A percentile compares a stretch with the other conserved stretches of the same genome.
Evolutionary conservation across 257 asterid species (phyloP).

Genomic region (Jacaranda copaia): DNA sequence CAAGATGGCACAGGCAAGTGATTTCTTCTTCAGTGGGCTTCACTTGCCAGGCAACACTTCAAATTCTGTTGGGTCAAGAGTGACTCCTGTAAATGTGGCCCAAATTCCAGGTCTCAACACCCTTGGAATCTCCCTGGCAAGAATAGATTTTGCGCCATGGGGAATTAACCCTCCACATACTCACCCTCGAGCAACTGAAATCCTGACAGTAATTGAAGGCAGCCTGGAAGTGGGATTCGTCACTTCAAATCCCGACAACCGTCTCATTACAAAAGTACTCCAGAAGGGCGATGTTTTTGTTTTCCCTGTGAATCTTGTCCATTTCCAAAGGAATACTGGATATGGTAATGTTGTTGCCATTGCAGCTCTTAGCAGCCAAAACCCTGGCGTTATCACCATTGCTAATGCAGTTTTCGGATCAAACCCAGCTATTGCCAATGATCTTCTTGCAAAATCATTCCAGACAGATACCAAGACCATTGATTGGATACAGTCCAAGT

Average conservation of each 20-base stretch:
- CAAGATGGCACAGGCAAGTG: no score
- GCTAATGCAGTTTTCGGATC: conserved; percentile 47
- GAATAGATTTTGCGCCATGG: conserved; percentile 43
- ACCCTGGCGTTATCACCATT: conserved; percentile 41
- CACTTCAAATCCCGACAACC: conserved; percentile 48
- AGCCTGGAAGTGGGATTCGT: conserved; percentile 49
- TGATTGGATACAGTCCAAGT: conserved; percentile 48
- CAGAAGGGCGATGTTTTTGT: conserved; percentile 52
- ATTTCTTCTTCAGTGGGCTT: no score
- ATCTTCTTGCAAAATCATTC: conserved; percentile 52
- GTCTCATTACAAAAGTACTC: conserved; percentile 42
- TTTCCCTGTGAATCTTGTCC: conserved; percentile 42
- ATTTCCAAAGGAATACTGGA: conserved; percentile 45
- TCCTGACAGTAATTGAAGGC: conserved; percentile 45
- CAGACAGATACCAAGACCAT: conserved; percentile 46
- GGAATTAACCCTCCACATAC: conserved; percentile 52
- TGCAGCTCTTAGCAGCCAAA: conserved; percentile 51
- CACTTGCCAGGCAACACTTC: no score
- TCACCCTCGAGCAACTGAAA: conserved; percentile 53
- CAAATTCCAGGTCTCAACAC: conserved; percentile 1
- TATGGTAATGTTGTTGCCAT: conserved; percentile 36
- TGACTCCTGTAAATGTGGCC: background rate
- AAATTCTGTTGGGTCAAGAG: no score
- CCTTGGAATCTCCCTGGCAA: conserved; percentile 19
- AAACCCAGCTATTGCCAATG: conserved; percentile 43